Percentiles rank a stretch among this genome's conserved stretches.
These are phyloP conservation scores for Trypanosoma scelopori DNA, from an alignment of 208 protist genomes.

Conservation along the genomic window DNA sequence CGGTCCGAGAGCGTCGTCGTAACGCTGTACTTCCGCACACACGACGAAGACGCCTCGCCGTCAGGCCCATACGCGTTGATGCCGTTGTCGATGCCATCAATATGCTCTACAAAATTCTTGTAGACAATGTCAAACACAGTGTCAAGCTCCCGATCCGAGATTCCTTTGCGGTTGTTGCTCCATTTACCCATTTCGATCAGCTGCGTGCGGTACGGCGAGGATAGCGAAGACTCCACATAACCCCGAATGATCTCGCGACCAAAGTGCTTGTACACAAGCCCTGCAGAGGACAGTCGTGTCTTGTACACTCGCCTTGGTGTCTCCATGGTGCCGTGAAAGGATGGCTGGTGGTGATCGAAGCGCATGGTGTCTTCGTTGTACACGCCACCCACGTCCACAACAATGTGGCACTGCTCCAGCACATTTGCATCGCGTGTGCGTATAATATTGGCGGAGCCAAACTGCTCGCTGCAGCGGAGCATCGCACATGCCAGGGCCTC, in stretches of 20 bases:
- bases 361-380: constrained; percentile 85
- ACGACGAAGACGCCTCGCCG: constrained; percentile 15
- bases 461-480: constrained; percentile 75
- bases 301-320: constrained; percentile 56
- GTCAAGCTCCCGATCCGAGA: constrained; percentile 56
- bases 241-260: constrained; percentile 89
- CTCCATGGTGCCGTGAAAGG: constrained; percentile 91
- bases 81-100: constrained; percentile 96
- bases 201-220: constrained; percentile 33
- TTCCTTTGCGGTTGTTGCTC: constrained; percentile 22
- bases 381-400: constrained; percentile 95
- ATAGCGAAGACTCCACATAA: constrained; percentile 50
- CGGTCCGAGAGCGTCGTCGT: constrained; percentile 75
- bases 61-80: constrained; percentile 69
- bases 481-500: constrained; percentile 94
- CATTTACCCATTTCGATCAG: constrained; percentile 50
- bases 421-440: constrained; percentile 83
- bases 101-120: constrained; percentile 88
- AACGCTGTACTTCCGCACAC: constrained; percentile 75
- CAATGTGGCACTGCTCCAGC: constrained; percentile 76
- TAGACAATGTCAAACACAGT: constrained; percentile 86
- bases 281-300: constrained; percentile 90
- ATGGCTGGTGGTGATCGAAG: constrained; percentile 96
- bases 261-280: constrained; percentile 95
- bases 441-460: constrained; percentile 52